Evolutionary conservation across 2,329 filamentous ascomycete genomes (phyloP).

Genomic region (Phialocephala sp.): DNA sequence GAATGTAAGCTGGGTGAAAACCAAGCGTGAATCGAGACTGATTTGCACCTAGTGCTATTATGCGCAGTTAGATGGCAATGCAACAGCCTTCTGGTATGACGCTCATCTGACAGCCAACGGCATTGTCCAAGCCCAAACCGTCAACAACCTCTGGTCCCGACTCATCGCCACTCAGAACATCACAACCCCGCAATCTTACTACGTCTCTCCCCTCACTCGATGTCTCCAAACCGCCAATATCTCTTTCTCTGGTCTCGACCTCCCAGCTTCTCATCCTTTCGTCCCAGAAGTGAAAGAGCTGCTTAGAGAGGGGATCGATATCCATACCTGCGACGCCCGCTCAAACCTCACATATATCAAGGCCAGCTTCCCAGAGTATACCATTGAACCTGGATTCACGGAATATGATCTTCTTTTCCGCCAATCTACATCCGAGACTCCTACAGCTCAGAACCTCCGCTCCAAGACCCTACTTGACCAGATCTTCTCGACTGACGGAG

Average conservation of each 20-base stretch:
- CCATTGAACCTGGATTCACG: slow-evolving; percentile 63
- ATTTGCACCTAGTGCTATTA: slow-evolving; percentile 59
- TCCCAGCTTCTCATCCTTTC: slow-evolving; percentile 58
- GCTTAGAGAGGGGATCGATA: slow-evolving; percentile 67
- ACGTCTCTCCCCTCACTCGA: slow-evolving; percentile 64
- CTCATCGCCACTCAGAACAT: slow-evolving; percentile 58
- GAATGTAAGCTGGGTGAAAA: slow-evolving; percentile 52
- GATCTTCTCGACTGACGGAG: slow-evolving; percentile 56
- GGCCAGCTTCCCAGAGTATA: slow-evolving; percentile 55
- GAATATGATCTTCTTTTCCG: slow-evolving; percentile 58
- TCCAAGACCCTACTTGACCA: slow-evolving; percentile 58
- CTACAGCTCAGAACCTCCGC: slow-evolving; percentile 52
- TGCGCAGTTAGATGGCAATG: slow-evolving; percentile 65
- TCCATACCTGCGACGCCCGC: slow-evolving; percentile 70
- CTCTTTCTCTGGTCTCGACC: slow-evolving; percentile 58
- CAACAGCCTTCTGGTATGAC: slow-evolving; percentile 65
- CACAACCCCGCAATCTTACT: slow-evolving; percentile 65
- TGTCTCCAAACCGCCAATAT: slow-evolving; percentile 66
- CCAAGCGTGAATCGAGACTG: neutral
- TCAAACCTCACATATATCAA: slow-evolving; percentile 57
- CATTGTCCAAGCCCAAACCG: slow-evolving; percentile 58
- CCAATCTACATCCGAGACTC: slow-evolving; percentile 47
- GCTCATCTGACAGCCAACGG: slow-evolving; percentile 63
- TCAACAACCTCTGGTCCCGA: slow-evolving; percentile 62
- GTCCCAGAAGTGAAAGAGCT: slow-evolving; percentile 64